Evolutionary conservation across 179 eudicot species (phyloP), one percentile per base, ranked within the genome.

Genomic region (Silene noctiflora): DNA sequence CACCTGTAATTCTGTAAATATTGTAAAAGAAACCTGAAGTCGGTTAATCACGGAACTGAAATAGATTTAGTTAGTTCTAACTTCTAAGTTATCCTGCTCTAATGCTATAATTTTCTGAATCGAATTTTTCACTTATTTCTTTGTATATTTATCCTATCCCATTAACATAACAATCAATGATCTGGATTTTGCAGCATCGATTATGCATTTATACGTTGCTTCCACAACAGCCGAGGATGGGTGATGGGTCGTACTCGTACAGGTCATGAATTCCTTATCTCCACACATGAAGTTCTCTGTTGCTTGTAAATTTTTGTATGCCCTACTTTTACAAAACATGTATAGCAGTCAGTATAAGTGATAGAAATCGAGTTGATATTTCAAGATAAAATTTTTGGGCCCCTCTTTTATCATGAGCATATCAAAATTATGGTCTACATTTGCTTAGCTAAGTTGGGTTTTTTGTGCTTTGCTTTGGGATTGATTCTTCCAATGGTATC

Each of bases 391-490:
- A 59, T 58, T 13, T 42, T 79, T 44, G 51, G 81, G 75, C 55
- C 84, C 84, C 69, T 71, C 77, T 17, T 24, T 46, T 69, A 74
- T 75, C 22, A 75, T 78, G 79, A 75, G 84, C 84, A 72, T 82
- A 82, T 82, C 82, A 82, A 78, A 71, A 75, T 82, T 82, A 79
- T 82, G 82, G 82, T 82, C 56, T 78, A 73, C 12, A 71, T 78
- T 21, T 70, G 44, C 53, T 66, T 16, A 65, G 79, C 79, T 73
- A 65, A 65, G 64, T 71, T 71, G 58, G 75, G 73, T 80, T 65
- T 66, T 55, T 10, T 63, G 4, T 69, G 78, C 59, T 63, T 35
- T 27, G 7, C 73, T 71, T 71, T 64, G 68, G 66, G 53, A 2
- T 65, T 64, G 83, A 80, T 76, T 80, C 79, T 76, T 66, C 76